These are phyloP conservation scores for Pseudomassariella vexata DNA, from an alignment of 2,329 filamentous ascomycete species.

Conservation along the genomic window DNA sequence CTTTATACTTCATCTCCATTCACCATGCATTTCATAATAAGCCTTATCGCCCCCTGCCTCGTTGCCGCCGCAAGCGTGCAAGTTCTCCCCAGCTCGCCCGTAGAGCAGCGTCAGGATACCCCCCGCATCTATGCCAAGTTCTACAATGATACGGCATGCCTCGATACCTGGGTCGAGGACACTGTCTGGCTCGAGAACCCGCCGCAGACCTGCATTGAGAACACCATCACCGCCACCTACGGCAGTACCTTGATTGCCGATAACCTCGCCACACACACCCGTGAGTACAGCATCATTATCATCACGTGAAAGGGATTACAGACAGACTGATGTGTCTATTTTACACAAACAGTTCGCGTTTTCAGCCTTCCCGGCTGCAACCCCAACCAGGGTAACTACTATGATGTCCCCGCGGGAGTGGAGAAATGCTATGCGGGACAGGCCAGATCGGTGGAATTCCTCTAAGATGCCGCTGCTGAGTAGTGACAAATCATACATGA, in stretches of 20 bases:
- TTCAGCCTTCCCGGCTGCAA: constrained; percentile 3
- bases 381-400: constrained; percentile 4
- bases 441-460: constrained; percentile 5
- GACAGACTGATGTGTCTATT: background rate
- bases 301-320: background rate
- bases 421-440: constrained; percentile 2
- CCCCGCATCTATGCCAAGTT: constrained; percentile 8
- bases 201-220: constrained; percentile 3
- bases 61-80: constrained; percentile 3
- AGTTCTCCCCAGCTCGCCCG: background rate
- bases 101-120: constrained; percentile 4
- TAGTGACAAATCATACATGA: too few species aligned
- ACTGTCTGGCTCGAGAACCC: constrained; percentile 7
- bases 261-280: constrained; percentile 6
- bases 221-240: constrained; percentile 3
- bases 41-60: constrained; percentile 2
- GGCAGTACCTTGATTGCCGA: constrained; percentile 6
- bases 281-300: background rate
- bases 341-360: constrained; percentile 2
- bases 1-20: background rate
- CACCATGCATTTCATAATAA: constrained; percentile 7
- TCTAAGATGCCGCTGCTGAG: too few species aligned
- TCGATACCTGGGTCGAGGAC: constrained; percentile 8
- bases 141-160: constrained; percentile 4
- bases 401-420: constrained; percentile 1